Base-by-base conservation (phyloP, 352 stramenopile genomes). In the Globisporangium splendens region DNA sequence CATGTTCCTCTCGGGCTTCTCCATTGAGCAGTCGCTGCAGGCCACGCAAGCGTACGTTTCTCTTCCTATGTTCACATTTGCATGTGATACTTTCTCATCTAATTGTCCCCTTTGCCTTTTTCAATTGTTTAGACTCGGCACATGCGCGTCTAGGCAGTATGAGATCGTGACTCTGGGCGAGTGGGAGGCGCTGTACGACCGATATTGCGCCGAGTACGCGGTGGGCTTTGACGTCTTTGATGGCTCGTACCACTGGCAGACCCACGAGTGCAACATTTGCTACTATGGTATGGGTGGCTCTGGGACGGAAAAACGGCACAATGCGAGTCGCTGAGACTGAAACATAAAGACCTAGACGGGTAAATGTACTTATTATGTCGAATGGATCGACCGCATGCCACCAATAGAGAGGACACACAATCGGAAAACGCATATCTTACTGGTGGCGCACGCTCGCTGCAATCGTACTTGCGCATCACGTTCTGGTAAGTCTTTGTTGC, bases 1-100 rank as follows among this genome's bases (percentile, higher is more conserved):
- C 28, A 89, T 95, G 70, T 95, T 95, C 65, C 68, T 95, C 56
- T 88, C 77, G 0, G 86, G 84, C 5, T 93, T 88, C 53, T 86
- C 82, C 20, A 72, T 94, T 24, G 81, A 93, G 46, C 69, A 90
- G 44, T 89, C 82, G 38, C 74, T 91, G 47, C 80, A 86, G 41
- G 75, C 77, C 14, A 89, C 79, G 0, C 83, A 95, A 69, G 77
- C 63, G 80, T 89, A 73, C 57, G 73, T 83, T 39, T n/a, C n/a
- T n/a, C n/a, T n/a, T n/a, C n/a, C 12, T 46, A 46, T 49, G 46
- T 4, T 42, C 18, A 1, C 14, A 18, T 41, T 17, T 22, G 47
- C 18, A 41, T 54, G 35, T 49, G 21, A 13, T 46, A 20, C 12
- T 8, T 35, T 8, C 28, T 35, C 3, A 35, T 43, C 38, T n/a